A percentile compares a stretch with the other conserved stretches of the same genome.
phyloP scores from a whole-genome alignment of 2,329 filamentous ascomycete genomes.

The Xylaria arbuscula region DNA sequence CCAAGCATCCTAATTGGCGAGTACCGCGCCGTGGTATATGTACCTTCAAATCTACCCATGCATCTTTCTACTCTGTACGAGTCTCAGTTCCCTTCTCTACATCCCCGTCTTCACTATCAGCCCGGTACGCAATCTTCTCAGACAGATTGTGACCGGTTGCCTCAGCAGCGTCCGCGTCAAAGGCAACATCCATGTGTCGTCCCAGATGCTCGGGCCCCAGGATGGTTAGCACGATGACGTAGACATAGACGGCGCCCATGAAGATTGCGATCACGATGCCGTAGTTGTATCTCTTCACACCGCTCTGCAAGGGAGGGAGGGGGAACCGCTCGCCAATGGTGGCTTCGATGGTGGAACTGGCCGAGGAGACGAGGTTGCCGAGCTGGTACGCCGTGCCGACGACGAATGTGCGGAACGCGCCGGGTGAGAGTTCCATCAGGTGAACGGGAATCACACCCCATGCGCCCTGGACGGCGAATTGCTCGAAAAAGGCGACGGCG shows the following conservation, averaged over 20 bases:
- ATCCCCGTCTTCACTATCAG: slow-evolving; percentile 44
- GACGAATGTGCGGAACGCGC: slow-evolving; percentile 78
- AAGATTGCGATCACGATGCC: slow-evolving; percentile 91
- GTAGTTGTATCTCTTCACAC: slow-evolving; percentile 71
- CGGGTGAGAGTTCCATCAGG: slow-evolving; percentile 79
- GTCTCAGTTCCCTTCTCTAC: slow-evolving; percentile 45
- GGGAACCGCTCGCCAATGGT: slow-evolving; percentile 81
- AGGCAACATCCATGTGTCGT: slow-evolving; percentile 62
- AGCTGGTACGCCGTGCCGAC: slow-evolving; percentile 81
- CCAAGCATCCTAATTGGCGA: neutral
- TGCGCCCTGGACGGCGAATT: slow-evolving; percentile 81
- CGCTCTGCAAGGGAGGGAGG: slow-evolving; percentile 65
- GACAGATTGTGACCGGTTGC: slow-evolving; percentile 55
- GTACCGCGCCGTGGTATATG: neutral
- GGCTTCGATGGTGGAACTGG: slow-evolving; percentile 79
- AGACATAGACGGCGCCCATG: slow-evolving; percentile 82
- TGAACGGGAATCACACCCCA: slow-evolving; percentile 84
- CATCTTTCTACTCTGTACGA: slow-evolving; percentile 34
- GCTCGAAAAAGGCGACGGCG: slow-evolving; percentile 85
- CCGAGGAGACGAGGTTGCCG: slow-evolving; percentile 77
- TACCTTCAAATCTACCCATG: neutral
- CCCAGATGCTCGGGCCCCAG: slow-evolving; percentile 68
- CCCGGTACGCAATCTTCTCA: slow-evolving; percentile 50
- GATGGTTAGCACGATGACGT: slow-evolving; percentile 70
- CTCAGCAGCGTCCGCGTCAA: slow-evolving; percentile 61